Base-by-base conservation (phyloP, 2,329 filamentous ascomycete species). In the Ophiostoma piceae region DNA sequence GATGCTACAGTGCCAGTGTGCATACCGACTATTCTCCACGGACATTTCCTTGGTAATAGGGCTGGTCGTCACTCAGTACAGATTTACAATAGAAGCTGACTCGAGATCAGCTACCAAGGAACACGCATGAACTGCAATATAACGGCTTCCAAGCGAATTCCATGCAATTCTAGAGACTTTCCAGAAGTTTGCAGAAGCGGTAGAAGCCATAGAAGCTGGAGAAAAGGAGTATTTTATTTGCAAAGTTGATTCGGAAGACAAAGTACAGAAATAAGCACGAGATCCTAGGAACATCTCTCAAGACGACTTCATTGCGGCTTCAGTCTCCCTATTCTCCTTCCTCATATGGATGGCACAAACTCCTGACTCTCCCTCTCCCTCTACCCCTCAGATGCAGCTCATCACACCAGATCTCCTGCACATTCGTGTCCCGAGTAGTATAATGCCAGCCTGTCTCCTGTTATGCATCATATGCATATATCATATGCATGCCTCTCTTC, bases 341-440 rank as follows among this genome's bases (percentile, higher is more conserved):
- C 68, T 26, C 57, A 69, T 69, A 41, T 60, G 64, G 68, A 60
- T 69, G 66, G 68, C 60, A 57, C 51, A 57, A n/a, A 57, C 22
- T 29, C n/a, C 16, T 22, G n/a, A 57, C n/a, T 54, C 47, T 22
- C 47, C 22, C 4, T 19, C 19, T 2, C 43, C 7, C 14, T 16
- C 19, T n/a, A 19, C 16, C 6, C 43, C 19, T 35, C 35, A 35
- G 43, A 47, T n/a, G 43, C 19, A 26, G 22, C n/a, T 26, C 51
- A 26, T 57, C 51, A 57, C 51, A 26, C 22, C 51, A n/a, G 43
- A 47, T 22, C 11, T 8, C 3, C 9, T 29, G 51, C 51, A 57
- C 51, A 54, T 54, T 54, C n/a, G n/a, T 3, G 8, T 57, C n/a
- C 3, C 22, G 16, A 11, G 39, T 12, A 41, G 2, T 47, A 19